Evolutionary conservation across 1,284 basidiomycete species (phyloP).

Genomic region (Trametes sp.): DNA sequence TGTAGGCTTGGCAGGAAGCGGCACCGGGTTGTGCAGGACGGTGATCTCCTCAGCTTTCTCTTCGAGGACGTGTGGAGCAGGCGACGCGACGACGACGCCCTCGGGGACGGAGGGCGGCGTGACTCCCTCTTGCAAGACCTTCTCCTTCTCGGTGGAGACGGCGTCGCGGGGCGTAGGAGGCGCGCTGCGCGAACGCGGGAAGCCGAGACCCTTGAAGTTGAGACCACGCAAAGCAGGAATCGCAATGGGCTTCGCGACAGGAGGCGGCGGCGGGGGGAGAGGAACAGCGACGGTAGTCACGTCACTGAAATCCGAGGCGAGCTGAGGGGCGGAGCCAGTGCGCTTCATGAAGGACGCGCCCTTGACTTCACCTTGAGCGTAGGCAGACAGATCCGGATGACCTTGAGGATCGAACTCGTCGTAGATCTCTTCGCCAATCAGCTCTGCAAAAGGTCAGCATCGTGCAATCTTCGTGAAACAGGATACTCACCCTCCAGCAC

Average conservation of each 20-base stretch:
- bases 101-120: slow-evolving; percentile 26
- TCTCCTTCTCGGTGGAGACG: slow-evolving; percentile 24
- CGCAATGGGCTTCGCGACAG: slow-evolving; percentile 51
- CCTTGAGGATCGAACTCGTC: slow-evolving; percentile 86
- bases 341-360: slow-evolving; percentile 29
- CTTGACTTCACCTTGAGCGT: slow-evolving; percentile 43
- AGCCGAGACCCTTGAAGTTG: slow-evolving; percentile 36
- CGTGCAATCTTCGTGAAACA: neutral
- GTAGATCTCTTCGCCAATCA: slow-evolving; percentile 91
- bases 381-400: slow-evolving; percentile 60
- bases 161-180: slow-evolving; percentile 54
- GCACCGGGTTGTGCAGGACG: slow-evolving; percentile 11
- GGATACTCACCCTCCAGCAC: slow-evolving; percentile 78
- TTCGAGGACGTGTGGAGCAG: neutral
- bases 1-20: neutral
- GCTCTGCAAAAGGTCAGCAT: slow-evolving; percentile 54
- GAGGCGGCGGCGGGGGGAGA: slow-evolving; percentile 36
- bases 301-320: slow-evolving; percentile 32
- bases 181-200: slow-evolving; percentile 60
- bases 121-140: slow-evolving; percentile 7
- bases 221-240: slow-evolving; percentile 41
- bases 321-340: slow-evolving; percentile 44
- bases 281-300: slow-evolving; percentile 11
- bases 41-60: slow-evolving; percentile 1
- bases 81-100: slow-evolving; percentile 18